Evolutionary conservation across 2,329 filamentous ascomycete genomes (phyloP).

Genomic region (Tolypocladium tropicale): DNA sequence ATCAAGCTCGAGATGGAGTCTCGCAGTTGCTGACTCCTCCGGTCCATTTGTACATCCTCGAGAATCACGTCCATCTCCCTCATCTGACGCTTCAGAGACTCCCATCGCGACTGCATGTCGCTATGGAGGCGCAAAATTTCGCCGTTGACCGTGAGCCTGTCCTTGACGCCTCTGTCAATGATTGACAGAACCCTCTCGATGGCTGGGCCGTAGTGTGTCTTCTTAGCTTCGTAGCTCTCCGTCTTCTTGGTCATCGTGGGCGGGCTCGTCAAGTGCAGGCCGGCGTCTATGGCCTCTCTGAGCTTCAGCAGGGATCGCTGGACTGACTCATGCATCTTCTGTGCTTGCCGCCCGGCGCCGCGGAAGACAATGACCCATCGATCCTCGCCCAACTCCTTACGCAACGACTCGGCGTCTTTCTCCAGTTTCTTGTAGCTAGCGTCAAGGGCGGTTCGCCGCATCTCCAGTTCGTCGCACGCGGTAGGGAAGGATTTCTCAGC

Average conservation of each 20-base stretch:
- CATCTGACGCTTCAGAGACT: conserved; percentile 65
- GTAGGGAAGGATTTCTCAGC: conserved; percentile 76
- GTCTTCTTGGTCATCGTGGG: conserved; percentile 68
- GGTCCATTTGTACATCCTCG: conserved; percentile 58
- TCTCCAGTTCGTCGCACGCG: conserved; percentile 79
- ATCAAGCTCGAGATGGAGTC: conserved; percentile 91
- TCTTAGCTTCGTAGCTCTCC: conserved; percentile 91
- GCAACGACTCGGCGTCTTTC: conserved; percentile 77
- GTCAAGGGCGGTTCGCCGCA: conserved; percentile 64
- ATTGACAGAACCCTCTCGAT: conserved; percentile 86
- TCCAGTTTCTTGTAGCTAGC: conserved; percentile 82
- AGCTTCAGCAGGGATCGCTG: conserved; percentile 78
- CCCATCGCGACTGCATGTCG: conserved; percentile 78
- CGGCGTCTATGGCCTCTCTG: conserved; percentile 66
- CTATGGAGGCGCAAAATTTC: conserved; percentile 81
- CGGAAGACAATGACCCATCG: conserved; percentile 94
- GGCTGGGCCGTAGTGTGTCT: conserved; percentile 84
- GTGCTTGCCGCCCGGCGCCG: conserved; percentile 80
- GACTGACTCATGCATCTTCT: conserved; percentile 95
- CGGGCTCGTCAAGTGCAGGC: conserved; percentile 62
- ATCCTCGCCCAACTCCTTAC: conserved; percentile 88
- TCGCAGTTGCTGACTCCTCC: conserved; percentile 63
- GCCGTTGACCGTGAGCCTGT: conserved; percentile 92
- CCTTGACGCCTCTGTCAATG: conserved; percentile 90
- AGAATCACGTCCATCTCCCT: conserved; percentile 64